Base-by-base conservation (phyloP, 768 basidiomycete species). In the Tulasnella sp. region DNA sequence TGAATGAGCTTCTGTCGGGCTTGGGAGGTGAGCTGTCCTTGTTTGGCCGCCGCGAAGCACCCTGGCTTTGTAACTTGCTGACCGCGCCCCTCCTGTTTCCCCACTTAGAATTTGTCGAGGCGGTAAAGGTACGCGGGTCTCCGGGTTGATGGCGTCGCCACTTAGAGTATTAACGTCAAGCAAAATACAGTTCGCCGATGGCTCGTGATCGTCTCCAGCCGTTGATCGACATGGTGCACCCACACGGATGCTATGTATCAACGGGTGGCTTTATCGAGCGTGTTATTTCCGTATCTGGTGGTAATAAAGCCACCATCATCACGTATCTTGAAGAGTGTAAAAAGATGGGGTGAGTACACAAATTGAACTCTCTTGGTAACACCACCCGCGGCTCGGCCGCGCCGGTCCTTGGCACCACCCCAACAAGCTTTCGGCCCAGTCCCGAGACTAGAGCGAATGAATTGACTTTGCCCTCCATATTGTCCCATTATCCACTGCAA, bases 251-350 rank as follows among this genome's bases (percentile, higher is more conserved):
- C 78, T 85, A 88, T 80, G 87, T 88, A 10, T 86, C 85, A 62
- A 88, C 88, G 0, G 87, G 88, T 18, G 85, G 88, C 3, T 87
- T 83, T 80, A 85, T 87, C 27, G 86, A 87, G 79, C 85, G 86
- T 40, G 84, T 87, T 31, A 82, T 87, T 18, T 83, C 86, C 1
- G 81, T 85, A 0, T 86, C 85, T 16, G 84, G 83, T 6, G 86
- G 86, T 38, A 83, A 85, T 80, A 83, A 83, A 76, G 79, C 82
- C 18, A 81, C 84, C 38, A 82, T 87, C 38, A 84, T 85, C 62
- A 85, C 84, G 58, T 87, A 87, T 76, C 83, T 87, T 38, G 82
- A 82, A 46, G 82, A 84, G 40, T 86, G 85, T 82, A 86, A 86
- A 79, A 84, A 86, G 62, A 82, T 86, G 74, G 87, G 87, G 85